Conservation (phyloP, 495 filamentous ascomycete species). For the Aspergillus panamensis region DNA sequence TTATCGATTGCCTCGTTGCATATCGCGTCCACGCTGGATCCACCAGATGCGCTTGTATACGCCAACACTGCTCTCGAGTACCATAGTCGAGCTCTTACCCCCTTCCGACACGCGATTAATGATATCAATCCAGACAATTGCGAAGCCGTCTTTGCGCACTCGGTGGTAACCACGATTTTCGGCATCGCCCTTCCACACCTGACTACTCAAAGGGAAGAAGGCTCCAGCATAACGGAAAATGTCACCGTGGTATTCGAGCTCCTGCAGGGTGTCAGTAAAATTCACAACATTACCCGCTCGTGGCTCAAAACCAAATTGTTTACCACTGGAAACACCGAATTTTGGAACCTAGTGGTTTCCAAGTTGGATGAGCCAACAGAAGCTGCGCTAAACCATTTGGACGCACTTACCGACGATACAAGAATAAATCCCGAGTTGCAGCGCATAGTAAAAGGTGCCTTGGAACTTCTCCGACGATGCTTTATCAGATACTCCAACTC, state of each 20-base stretch:
- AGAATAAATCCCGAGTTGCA: slow-evolving; percentile 26
- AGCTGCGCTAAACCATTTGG: slow-evolving; percentile 27
- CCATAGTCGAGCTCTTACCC: slow-evolving; percentile 46
- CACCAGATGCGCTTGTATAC: slow-evolving; percentile 40
- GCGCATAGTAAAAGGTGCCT: slow-evolving; percentile 30
- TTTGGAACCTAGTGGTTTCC: slow-evolving; percentile 15
- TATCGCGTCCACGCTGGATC: slow-evolving; percentile 39
- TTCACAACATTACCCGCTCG: slow-evolving; percentile 28
- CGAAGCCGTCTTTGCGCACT: slow-evolving; percentile 51
- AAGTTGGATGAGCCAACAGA: slow-evolving; percentile 27
- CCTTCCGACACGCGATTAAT: slow-evolving; percentile 44
- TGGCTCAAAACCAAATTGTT: slow-evolving; percentile 34
- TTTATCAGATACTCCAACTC: slow-evolving; percentile 24
- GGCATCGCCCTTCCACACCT: slow-evolving; percentile 46
- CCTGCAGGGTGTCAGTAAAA: slow-evolving; percentile 37
- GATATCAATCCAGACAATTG: slow-evolving; percentile 46
- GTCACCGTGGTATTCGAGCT: slow-evolving; percentile 37
- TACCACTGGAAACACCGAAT: slow-evolving; percentile 17
- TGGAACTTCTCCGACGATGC: slow-evolving; percentile 29
- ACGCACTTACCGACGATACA: slow-evolving; percentile 26
- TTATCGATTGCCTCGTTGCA: slow-evolving; percentile 53
- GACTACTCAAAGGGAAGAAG: slow-evolving; percentile 31
- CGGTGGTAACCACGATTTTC: slow-evolving; percentile 47
- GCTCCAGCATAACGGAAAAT: slow-evolving; percentile 35
- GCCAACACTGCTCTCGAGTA: slow-evolving; percentile 49